A percentile compares a stretch with the other conserved stretches of the same genome.
These are phyloP conservation scores for Elongisporangium undulatum DNA, from an alignment of 352 stramenopile genomes.

Conservation along the genomic window DNA sequence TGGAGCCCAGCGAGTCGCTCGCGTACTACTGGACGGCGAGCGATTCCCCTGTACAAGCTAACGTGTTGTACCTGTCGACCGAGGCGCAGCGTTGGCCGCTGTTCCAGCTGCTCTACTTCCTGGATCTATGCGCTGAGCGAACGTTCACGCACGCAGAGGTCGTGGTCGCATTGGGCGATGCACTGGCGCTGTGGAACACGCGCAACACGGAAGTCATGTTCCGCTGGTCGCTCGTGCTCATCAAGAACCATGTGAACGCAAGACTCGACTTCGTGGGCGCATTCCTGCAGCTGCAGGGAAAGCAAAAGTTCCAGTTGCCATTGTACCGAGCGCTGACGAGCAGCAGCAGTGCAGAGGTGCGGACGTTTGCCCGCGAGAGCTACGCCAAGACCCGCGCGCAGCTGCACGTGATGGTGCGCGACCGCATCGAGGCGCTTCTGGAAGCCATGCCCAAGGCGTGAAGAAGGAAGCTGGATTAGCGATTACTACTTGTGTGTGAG, in stretches of 20 bases:
- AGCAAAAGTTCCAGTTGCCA: conserved; percentile 81
- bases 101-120: conserved; percentile 57
- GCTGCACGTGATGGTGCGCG: conserved; percentile 79
- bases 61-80: conserved; percentile 53
- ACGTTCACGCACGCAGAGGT: conserved; percentile 38
- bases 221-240: conserved; percentile 58
- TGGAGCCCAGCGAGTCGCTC: conserved; percentile 62
- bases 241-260: conserved; percentile 50
- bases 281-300: conserved; percentile 69
- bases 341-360: conserved; percentile 31
- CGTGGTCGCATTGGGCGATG: conserved; percentile 41
- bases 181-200: conserved; percentile 50
- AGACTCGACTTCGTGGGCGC: conserved; percentile 38
- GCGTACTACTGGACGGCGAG: conserved; percentile 60
- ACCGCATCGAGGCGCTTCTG: conserved; percentile 54
- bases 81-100: conserved; percentile 61
- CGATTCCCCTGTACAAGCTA: conserved; percentile 43
- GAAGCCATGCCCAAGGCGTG: conserved; percentile 11
- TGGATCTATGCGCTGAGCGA: conserved; percentile 55
- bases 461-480: not conserved
- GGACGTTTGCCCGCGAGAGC: conserved; percentile 35
- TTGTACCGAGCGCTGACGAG: conserved; percentile 55
- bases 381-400: conserved; percentile 37
- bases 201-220: conserved; percentile 64
- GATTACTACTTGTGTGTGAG: not conserved